Conservation (phyloP, 2,329 filamentous ascomycete genomes). For the Rhytidhysteron rufulum region DNA sequence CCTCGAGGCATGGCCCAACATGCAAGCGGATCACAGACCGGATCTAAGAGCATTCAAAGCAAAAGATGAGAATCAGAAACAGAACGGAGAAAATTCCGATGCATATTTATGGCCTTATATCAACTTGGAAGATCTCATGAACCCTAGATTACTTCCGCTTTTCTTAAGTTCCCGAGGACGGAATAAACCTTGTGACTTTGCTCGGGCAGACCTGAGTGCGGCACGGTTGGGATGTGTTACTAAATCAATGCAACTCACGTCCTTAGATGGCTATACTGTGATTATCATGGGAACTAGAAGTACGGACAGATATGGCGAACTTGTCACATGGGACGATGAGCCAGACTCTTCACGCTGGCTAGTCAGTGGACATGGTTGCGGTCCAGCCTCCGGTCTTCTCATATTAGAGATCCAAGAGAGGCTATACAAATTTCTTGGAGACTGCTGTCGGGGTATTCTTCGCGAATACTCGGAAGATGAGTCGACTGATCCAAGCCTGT, state of each 20-base stretch:
- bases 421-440: conserved; percentile 47
- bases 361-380: conserved; percentile 31
- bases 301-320: conserved; percentile 32
- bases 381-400: conserved; percentile 47
- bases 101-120: conserved; percentile 52
- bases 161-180: conserved; percentile 53
- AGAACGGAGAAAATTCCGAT: conserved; percentile 11
- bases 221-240: conserved; percentile 26
- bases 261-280: conserved; percentile 32
- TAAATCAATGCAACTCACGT: conserved; percentile 18
- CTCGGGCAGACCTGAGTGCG: conserved; percentile 40
- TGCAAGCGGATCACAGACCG: conserved; percentile 49
- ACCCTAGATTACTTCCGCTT: conserved; percentile 46
- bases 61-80: conserved; percentile 5
- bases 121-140: conserved; percentile 54
- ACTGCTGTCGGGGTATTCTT: conserved; percentile 47
- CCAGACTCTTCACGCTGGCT: conserved; percentile 39
- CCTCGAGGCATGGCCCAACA: conserved; percentile 47
- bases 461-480: conserved; percentile 44
- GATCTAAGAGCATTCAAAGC: conserved; percentile 42
- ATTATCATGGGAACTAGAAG: conserved; percentile 26
- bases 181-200: conserved; percentile 46
- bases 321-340: conserved; percentile 36
- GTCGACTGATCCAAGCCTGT: conserved; percentile 25
- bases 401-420: conserved; percentile 51